Evolutionary conservation across 1,139 yeast genomes (phyloP).

Genomic region (Geotrichum reessii): DNA sequence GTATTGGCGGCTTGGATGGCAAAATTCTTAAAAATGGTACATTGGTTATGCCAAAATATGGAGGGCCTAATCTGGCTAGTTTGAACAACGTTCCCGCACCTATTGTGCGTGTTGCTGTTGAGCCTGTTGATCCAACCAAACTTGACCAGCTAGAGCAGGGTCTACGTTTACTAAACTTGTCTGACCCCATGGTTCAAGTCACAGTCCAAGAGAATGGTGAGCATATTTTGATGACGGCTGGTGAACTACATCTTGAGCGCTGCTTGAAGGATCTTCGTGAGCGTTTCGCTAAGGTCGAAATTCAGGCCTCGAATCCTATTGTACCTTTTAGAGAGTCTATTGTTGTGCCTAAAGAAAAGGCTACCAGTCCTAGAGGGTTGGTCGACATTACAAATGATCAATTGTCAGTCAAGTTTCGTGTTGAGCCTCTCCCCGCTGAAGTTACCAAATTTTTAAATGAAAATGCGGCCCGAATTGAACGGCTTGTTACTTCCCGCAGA

Average conservation of each 20-base stretch:
- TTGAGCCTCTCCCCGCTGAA: constrained; percentile 52
- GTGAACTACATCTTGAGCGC: constrained; percentile 87
- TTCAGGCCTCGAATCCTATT: constrained; percentile 83
- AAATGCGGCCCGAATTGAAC: constrained; percentile 42
- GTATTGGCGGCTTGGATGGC: constrained; percentile 85
- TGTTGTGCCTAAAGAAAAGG: constrained; percentile 33
- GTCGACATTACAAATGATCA: constrained; percentile 46
- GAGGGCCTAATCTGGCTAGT: constrained; percentile 70
- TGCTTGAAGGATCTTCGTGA: constrained; percentile 84
- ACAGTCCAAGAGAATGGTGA: constrained; percentile 85
- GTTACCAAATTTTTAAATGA: constrained; percentile 48
- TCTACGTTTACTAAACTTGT: constrained; percentile 66
- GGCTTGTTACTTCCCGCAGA: constrained; percentile 23
- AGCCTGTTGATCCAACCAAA: constrained; percentile 81
- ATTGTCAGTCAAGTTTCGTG: constrained; percentile 41
- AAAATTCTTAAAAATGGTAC: constrained; percentile 84
- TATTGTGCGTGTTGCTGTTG: constrained; percentile 88
- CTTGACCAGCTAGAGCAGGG: constrained; percentile 74
- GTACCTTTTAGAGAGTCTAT: constrained; percentile 93
- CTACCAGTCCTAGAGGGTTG: constrained; percentile 34
- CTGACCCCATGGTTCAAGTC: constrained; percentile 91
- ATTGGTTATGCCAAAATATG: constrained; percentile 43
- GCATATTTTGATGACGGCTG: constrained; percentile 88
- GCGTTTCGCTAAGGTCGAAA: constrained; percentile 87
- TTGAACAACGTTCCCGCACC: constrained; percentile 66